Base-by-base conservation (phyloP, 2,329 filamentous ascomycete species). In the Verticillium tricorpus region DNA sequence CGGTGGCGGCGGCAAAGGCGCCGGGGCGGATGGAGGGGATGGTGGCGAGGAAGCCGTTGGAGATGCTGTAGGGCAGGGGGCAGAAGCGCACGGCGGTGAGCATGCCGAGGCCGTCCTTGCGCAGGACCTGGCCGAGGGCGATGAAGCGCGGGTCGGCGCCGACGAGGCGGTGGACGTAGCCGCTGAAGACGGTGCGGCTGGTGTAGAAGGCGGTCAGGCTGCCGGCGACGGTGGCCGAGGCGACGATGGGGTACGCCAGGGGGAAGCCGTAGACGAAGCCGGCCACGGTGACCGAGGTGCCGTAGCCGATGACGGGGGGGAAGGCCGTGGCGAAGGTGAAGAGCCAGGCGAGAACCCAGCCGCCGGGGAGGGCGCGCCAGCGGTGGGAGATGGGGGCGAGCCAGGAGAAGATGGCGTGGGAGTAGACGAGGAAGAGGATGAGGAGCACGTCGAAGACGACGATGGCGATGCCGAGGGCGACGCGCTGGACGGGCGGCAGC, bases 31-130 rank as follows among this genome's bases (percentile, higher is more conserved):
- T 91, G 35, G 90, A 96, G 2, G 93, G 93, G 64, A 99, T 93
- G 1, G 95, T 98, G 34, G 92, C 92, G 61, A 99, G 86, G 64
- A 96, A 96, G 58, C 93, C 95, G 72, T 99, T 99, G 72, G 91
- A 93, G 67, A 98, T 80, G 59, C 91, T 95, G 74, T 96, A 99
- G 15, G 95, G 95, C 63, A 99, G 74, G 2, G 95, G 95, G 70
- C 94, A 98, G 66, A 98, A 84, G 34, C 95, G 86, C 68, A 99
- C 95, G 84, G 95, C 96, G 65, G 92, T 89, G 56, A 99, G 82
- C 60, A 98, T 87, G 69, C 92, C 90, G 59, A 99, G 76, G 1
- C 95, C 95, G 70, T 99, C 95, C 70, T 91, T 89, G 66, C 96
- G 92, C 64, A 99, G 81, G 8, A 95, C 95, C 69, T 97, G 84